Evolutionary conservation across 2,329 filamentous ascomycete species (phyloP), one percentile per base, ranked within the genome.

Genomic region (Tolypocladium cylindrosporum): DNA sequence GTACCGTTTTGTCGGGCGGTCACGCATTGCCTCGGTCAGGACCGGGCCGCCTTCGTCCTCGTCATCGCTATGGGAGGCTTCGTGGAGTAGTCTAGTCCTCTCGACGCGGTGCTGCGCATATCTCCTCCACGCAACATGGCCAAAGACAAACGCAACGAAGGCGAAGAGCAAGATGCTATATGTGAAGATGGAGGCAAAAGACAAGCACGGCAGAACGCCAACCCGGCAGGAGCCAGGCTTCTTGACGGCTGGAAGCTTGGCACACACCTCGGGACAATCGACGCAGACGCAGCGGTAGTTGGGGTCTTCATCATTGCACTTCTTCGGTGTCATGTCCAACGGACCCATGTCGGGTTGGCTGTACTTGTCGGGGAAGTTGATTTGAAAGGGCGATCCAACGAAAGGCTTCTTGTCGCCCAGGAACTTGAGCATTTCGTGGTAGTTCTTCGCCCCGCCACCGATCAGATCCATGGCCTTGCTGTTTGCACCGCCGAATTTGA

Each of bases 401-500:
- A 75, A 63, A 2, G 87, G 80, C 71, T 95, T 95, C 77, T 96
- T 93, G 71, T 96, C 87, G 19, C 94, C 94, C 40, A 99, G 75
- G 66, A 97, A 99, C 68, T 92, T 93, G 64, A 99, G 76, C 65
- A 99, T 89, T 48, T 89, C 83, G 0, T 85, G 84, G 71, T 93
- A 95, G 70, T 97, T 90, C 72, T 92, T 93, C 14, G 94, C 94
- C 19, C 93, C 92, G 19, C 94, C 94, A 39, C 94, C 95, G 61
- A 99, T 97, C 65, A 99, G 86, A 66, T 93, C 88, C 83, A 99
- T 99, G 19, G 93, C 94, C 67, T 88, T 91, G 60, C 90, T 88
- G 69, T 96, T 96, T 48, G 93, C 92, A 8, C 92, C 89, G 41
- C 94, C 94, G 67, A 97, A 97, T 70, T 99, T 99, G 74, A 99